phyloP scores from a whole-genome alignment of 1,139 yeast genomes.

The Wickerhamiella pararugosa region DNA sequence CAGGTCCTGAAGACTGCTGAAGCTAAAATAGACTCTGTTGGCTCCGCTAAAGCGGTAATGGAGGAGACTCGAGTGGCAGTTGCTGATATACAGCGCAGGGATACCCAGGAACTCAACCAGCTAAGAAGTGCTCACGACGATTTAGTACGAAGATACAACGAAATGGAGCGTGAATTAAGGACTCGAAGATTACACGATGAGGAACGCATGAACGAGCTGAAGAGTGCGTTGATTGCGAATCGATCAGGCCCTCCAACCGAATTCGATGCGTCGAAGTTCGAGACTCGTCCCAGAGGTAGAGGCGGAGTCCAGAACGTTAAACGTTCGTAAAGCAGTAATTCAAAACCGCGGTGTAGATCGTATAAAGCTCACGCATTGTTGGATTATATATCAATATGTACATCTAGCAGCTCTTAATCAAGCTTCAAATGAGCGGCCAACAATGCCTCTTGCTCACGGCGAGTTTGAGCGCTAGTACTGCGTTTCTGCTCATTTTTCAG shows the following conservation, averaged over 20 bases:
- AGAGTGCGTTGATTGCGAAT: slow-evolving; percentile 12
- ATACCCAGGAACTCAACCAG: slow-evolving; percentile 1
- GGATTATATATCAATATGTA: background rate
- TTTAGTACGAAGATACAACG: slow-evolving; percentile 12
- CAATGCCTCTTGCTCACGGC: background rate
- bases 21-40: background rate
- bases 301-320: background rate
- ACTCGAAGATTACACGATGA: slow-evolving; percentile 17
- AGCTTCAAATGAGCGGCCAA: slow-evolving; percentile 2
- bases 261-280: background rate
- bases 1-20: slow-evolving; percentile 1
- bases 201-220: slow-evolving; percentile 16
- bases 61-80: slow-evolving; percentile 3
- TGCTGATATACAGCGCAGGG: slow-evolving; percentile 1
- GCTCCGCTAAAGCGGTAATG: background rate
- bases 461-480: slow-evolving; percentile 15
- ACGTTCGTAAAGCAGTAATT: too few relatives aligned
- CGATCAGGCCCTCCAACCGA: slow-evolving; percentile 6
- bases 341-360: too few relatives aligned
- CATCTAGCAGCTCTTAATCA: background rate
- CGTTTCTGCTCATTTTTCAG: slow-evolving; percentile 29
- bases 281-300: background rate
- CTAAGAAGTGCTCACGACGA: slow-evolving; percentile 10
- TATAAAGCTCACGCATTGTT: too few relatives aligned
- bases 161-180: slow-evolving; percentile 14